Base-by-base conservation (phyloP, 2,329 filamentous ascomycete genomes). In the Nemania sp. region DNA sequence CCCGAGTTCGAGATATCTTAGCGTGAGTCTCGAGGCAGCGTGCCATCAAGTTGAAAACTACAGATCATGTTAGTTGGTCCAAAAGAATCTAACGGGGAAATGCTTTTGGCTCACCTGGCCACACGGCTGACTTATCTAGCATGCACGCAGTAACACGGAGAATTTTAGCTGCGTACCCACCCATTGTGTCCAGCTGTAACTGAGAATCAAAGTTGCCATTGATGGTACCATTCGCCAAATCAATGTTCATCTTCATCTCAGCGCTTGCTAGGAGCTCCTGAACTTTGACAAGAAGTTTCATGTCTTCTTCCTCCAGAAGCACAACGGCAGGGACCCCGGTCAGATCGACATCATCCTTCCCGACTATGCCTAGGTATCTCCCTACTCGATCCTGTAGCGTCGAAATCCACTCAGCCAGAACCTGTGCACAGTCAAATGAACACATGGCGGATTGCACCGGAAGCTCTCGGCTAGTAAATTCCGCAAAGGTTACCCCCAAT, bases 371-470 rank as follows among this genome's bases (percentile, higher is more conserved):
- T 5, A 97, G 72, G 65, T 94, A 96, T 4, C 86, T 85, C 0
- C 93, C 93, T n/a, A 97, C 89, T 7, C 94, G 88, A 66, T 97
- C 92, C 70, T 99, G 94, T 3, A 97, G 83, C 1, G 91, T 94
- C 5, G 90, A 89, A 34, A 94, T 83, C 93, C 93, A 99, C 72
- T 97, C 93, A 0, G 91, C 91, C 26, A 99, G 81, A 1, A 97
- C 91, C 67, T 97, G 92, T 2, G 90, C 89, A 67, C 93, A 97
- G 67, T 97, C 93, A 65, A 96, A 95, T 5, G 89, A 86, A 71
- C 93, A 97, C 78, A 97, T 86, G 1, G 91, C 90, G 12, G 90
- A 91, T 68, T 96, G 93, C 33, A 96, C 82, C 0, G 94, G 91
- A 11, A 97, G 79, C 67, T 97, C 91, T 39, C 90, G 82, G 48